Conservation (phyloP, 257 asterid species). For the Thymus quinquecostatus region DNA sequence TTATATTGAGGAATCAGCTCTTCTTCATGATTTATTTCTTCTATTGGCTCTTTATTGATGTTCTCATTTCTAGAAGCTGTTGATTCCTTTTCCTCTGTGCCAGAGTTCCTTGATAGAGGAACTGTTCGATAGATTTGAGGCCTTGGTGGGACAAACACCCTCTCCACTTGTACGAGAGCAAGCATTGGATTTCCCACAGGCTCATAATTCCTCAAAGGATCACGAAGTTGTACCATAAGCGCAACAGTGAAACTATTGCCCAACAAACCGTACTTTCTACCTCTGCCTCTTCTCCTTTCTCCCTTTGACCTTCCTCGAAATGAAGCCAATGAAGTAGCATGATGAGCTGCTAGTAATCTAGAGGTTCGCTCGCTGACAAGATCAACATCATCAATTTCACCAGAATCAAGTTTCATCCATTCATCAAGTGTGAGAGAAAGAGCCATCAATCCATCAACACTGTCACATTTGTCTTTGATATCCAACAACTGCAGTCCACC, state of each 20-base stretch:
- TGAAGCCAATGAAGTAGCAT: slow-evolving; percentile 65
- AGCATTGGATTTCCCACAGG: slow-evolving; percentile 97
- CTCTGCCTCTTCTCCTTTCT: slow-evolving; percentile 70
- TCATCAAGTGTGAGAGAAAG: slow-evolving; percentile 89
- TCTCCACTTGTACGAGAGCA: slow-evolving; percentile 90
- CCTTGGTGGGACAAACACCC: slow-evolving; percentile 78
- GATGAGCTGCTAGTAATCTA: slow-evolving; percentile 86
- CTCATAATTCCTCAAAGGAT: slow-evolving; percentile 81
- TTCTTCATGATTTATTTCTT: slow-evolving; percentile 46
- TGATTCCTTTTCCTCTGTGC: slow-evolving; percentile 48
- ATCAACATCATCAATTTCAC: slow-evolving; percentile 75
- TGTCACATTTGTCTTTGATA: slow-evolving; percentile 65
- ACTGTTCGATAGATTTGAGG: slow-evolving; percentile 67
- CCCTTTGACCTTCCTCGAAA: slow-evolving; percentile 66
- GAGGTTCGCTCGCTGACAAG: slow-evolving; percentile 67
- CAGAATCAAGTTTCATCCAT: slow-evolving; percentile 96
- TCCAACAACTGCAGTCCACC: slow-evolving; percentile 84
- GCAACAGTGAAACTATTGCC: slow-evolving; percentile 91
- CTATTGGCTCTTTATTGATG: slow-evolving; percentile 39
- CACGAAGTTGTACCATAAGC: slow-evolving; percentile 90
- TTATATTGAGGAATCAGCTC: slow-evolving; percentile 66
- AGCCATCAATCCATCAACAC: slow-evolving; percentile 84
- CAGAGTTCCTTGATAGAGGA: slow-evolving; percentile 40
- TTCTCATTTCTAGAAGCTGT: slow-evolving; percentile 35
- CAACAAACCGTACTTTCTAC: slow-evolving; percentile 73